A percentile compares a stretch with the other conserved stretches of the same genome.
Conservation (phyloP, 306 rosid species). For the Citrullus colocynthis region DNA sequence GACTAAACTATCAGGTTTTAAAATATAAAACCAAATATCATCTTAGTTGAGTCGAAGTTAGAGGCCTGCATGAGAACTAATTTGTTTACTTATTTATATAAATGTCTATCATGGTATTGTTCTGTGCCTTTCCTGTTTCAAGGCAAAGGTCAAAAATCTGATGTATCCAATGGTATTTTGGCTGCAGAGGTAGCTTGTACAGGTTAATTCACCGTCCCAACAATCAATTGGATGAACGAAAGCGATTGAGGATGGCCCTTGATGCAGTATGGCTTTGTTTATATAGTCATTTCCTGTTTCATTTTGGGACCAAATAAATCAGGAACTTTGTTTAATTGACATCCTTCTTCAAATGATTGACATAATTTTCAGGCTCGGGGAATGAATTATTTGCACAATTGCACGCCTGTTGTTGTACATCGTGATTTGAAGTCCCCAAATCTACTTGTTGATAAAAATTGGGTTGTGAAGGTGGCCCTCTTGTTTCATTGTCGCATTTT, state of each 20-base stretch:
- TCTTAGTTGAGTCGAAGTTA: neutral
- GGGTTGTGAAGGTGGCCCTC: conserved; percentile 68
- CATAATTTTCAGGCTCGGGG: conserved; percentile 63
- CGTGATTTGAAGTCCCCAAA: conserved; percentile 96
- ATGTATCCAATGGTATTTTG: neutral
- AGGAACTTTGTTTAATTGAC: conserved; percentile 4
- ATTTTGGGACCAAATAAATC: conserved; percentile 8
- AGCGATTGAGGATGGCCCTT: conserved; percentile 85
- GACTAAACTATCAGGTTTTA: neutral
- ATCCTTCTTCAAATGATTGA: conserved; percentile 12
- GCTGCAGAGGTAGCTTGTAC: conserved; percentile 91
- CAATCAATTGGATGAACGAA: conserved; percentile 76
- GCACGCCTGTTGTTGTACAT: conserved; percentile 71
- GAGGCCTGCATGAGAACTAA: neutral
- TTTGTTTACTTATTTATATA: neutral
- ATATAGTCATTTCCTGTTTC: conserved; percentile 3
- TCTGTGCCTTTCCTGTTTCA: neutral
- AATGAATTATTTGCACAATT: conserved; percentile 88
- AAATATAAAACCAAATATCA: neutral
- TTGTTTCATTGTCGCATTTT: conserved; percentile 5
- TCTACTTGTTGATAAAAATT: conserved; percentile 82
- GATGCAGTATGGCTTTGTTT: conserved; percentile 58
- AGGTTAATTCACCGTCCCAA: conserved; percentile 84
- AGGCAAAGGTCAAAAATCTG: neutral
- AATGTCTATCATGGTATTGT: neutral